Evolutionary conservation across 257 asterid species (phyloP).

Genomic region (Mentha longifolia): DNA sequence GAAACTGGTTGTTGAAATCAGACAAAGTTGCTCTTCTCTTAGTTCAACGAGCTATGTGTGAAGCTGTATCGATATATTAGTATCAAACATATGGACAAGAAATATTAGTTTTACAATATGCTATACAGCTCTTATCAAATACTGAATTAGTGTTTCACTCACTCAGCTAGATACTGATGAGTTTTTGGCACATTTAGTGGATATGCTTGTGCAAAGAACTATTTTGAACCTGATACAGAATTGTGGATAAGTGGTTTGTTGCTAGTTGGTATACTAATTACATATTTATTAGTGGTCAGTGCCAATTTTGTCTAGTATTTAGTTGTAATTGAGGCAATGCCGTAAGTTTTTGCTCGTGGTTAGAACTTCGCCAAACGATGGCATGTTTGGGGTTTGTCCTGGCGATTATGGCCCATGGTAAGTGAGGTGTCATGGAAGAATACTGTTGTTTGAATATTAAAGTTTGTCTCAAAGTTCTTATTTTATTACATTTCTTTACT

Average conservation of each 20-base stretch:
- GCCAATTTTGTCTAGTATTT: not conserved
- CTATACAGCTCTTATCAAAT: not conserved
- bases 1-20: not conserved
- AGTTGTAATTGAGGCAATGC: not conserved
- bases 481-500: conserved; percentile 16
- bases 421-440: not conserved
- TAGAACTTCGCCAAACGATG: not conserved
- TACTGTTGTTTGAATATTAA: not conserved
- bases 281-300: not conserved
- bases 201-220: not conserved
- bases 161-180: not conserved
- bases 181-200: not conserved
- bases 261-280: not conserved
- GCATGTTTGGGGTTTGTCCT: conserved; percentile 6
- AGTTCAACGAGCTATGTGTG: no score
- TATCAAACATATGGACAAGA: not conserved
- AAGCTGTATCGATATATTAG: not conserved
- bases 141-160: not conserved
- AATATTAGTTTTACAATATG: not conserved
- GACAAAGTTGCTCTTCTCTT: not conserved
- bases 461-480: conserved; percentile 1
- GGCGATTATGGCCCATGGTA: conserved; percentile 11
- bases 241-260: not conserved
- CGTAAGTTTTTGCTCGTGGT: conserved; percentile 5
- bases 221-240: not conserved